phyloP scores from a whole-genome alignment of 371 early-diverging fungal genomes.

The Aphelidium insulamus region DNA sequence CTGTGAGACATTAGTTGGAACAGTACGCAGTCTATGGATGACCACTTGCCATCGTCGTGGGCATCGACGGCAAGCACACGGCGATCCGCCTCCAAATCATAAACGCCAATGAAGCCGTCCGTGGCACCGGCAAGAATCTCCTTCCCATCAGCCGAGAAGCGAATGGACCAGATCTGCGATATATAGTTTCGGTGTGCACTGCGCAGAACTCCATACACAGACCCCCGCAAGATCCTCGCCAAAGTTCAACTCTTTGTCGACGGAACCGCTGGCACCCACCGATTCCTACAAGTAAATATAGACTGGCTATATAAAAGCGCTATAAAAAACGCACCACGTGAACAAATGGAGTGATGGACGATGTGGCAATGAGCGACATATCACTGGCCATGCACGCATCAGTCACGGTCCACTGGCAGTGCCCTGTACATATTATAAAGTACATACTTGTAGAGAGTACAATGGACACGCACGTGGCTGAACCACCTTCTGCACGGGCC shows the following conservation, averaged over 20 bases:
- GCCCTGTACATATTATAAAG: too few relatives aligned
- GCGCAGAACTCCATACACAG: neutral
- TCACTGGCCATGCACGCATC: too few relatives aligned
- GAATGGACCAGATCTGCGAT: conserved; percentile 29
- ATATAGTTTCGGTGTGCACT: neutral
- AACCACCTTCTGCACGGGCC: too few relatives aligned
- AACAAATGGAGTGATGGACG: conserved; percentile 25
- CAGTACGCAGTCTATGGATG: neutral
- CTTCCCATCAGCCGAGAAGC: conserved; percentile 25
- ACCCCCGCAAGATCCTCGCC: neutral
- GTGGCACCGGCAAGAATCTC: conserved; percentile 31
- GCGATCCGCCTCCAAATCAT: neutral
- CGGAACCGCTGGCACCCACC: neutral
- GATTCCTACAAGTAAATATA: neutral
- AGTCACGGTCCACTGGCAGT: too few relatives aligned
- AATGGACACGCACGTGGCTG: too few relatives aligned
- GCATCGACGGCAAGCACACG: neutral
- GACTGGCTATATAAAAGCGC: conserved; percentile 9
- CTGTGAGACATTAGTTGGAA: conserved; percentile 5
- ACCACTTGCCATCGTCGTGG: neutral
- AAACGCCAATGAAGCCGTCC: conserved; percentile 14
- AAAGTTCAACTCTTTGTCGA: neutral
- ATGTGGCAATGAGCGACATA: too few relatives aligned
- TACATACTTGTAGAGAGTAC: too few relatives aligned
- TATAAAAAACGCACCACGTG: conserved; percentile 19